Percentiles rank a stretch among this genome's conserved stretches.
Conservation (phyloP, 768 basidiomycete genomes). For the Pulveroboletus sp. region DNA sequence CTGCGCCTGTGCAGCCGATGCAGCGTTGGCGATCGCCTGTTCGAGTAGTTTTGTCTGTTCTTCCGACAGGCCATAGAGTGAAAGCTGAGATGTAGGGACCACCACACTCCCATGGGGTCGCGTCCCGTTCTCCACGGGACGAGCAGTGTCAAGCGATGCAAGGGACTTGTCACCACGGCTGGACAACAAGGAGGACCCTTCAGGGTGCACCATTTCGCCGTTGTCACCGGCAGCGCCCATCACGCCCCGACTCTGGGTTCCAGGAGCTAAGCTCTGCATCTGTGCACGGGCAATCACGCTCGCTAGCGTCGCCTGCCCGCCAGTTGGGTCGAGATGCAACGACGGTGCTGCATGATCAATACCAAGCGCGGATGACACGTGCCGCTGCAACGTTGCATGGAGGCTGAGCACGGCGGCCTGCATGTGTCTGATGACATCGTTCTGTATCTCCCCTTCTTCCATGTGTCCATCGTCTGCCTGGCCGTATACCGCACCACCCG, state of each 20-base stretch:
- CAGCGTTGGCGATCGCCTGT: slow-evolving; percentile 69
- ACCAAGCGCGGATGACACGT: slow-evolving; percentile 55
- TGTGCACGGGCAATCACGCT: slow-evolving; percentile 72
- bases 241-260: slow-evolving; percentile 8
- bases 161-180: slow-evolving; percentile 2
- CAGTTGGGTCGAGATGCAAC: slow-evolving; percentile 39
- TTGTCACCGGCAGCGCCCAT: not conserved
- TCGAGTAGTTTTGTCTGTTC: slow-evolving; percentile 68
- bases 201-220: slow-evolving; percentile 6
- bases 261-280: slow-evolving; percentile 38
- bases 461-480: slow-evolving; percentile 26
- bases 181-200: slow-evolving; percentile 4
- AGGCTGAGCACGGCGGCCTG: slow-evolving; percentile 51
- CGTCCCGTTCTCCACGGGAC: slow-evolving; percentile 5
- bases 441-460: slow-evolving; percentile 62
- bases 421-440: slow-evolving; percentile 42
- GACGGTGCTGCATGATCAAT: slow-evolving; percentile 30
- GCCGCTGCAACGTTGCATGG: slow-evolving; percentile 51
- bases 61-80: slow-evolving; percentile 67
- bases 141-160: not conserved
- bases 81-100: slow-evolving; percentile 39
- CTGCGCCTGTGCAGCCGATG: too few species aligned
- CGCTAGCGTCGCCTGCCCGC: slow-evolving; percentile 63
- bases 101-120: slow-evolving; percentile 2
- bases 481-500: slow-evolving; percentile 25